Percentiles rank a stretch among this genome's conserved stretches.
Evolutionary conservation across 1,284 basidiomycete genomes (phyloP).

Genomic region (Puccinia sorghi): DNA sequence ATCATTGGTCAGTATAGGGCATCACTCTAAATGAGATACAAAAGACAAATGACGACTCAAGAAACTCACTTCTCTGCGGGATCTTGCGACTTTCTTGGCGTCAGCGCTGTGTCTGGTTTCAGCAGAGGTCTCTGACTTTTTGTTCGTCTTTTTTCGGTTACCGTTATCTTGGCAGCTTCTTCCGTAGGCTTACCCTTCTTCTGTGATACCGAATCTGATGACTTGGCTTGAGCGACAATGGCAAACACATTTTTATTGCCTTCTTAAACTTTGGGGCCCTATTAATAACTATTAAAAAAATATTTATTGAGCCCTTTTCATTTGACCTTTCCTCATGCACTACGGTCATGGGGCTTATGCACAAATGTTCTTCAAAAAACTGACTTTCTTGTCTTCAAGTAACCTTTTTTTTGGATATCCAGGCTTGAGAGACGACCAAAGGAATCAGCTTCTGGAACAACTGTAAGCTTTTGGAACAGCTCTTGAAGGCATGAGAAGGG

Average conservation of each 20-base stretch:
- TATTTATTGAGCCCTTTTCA: neutral
- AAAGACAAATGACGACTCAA: constrained; percentile 1
- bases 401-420: constrained; percentile 29
- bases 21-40: neutral
- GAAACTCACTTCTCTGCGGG: constrained; percentile 26
- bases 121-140: neutral
- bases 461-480: neutral
- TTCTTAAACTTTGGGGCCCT: constrained; percentile 45
- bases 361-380: constrained; percentile 29
- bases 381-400: constrained; percentile 23
- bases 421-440: neutral
- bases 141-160: neutral
- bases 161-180: neutral
- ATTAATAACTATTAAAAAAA: neutral
- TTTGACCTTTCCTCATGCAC: neutral
- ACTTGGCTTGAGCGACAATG: constrained; percentile 12
- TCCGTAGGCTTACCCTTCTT: neutral
- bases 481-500: neutral
- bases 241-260: constrained; percentile 43
- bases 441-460: neutral
- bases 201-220: neutral
- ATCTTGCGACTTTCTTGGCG: constrained; percentile 24
- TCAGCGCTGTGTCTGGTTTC: constrained; percentile 1
- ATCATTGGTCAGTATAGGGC: neutral
- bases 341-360: neutral